Evolutionary conservation across 1,284 basidiomycete species (phyloP), one percentile per base, ranked within the genome.

Genomic region (Xerocomus minutiporus): DNA sequence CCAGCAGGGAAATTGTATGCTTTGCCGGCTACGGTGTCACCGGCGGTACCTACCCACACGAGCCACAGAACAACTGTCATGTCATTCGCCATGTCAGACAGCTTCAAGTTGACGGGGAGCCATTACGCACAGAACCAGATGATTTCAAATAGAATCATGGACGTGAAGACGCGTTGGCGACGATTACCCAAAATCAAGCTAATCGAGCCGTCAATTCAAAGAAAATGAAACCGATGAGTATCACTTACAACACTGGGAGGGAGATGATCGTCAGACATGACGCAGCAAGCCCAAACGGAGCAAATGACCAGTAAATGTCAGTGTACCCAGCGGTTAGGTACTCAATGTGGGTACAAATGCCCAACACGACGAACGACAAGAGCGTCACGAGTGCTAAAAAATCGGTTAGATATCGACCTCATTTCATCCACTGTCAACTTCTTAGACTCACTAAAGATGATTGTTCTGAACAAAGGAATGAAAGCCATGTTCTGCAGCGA

Each of bases 241-340:
- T 45, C 29, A 50, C 67, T 57, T 46, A 69, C 66, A 59, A 47
- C 8, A 67, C 2, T 3, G 59, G 59, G 23, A 68, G 57, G n/a
- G 57, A 50, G n/a, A 66, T 3, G 35, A 53, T 28, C 6, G 65
- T 57, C 28, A 67, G 31, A 45, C 25, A 48, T 34, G 51, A 48
- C 8, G 39, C 50, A 11, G 23, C 56, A 20, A 64, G 17, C 6
- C 56, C 63, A 12, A 69, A 28, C 2, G 55, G 56, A 31, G n/a
- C 40, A 45, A 65, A 68, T 6, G 48, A 35, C 39, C 50, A 31
- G n/a, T 42, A 42, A 0, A 15, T 0, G 8, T 39, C 15, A 5
- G 29, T 32, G 39, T 40, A 42, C 32, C 56, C 59, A 40, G 8
- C 1, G 23, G 47, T 3, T 2, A 65, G 31, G 29, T 34, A 57